phyloP scores from a whole-genome alignment of 345 rosid species.

The Geranium rotundifolium region DNA sequence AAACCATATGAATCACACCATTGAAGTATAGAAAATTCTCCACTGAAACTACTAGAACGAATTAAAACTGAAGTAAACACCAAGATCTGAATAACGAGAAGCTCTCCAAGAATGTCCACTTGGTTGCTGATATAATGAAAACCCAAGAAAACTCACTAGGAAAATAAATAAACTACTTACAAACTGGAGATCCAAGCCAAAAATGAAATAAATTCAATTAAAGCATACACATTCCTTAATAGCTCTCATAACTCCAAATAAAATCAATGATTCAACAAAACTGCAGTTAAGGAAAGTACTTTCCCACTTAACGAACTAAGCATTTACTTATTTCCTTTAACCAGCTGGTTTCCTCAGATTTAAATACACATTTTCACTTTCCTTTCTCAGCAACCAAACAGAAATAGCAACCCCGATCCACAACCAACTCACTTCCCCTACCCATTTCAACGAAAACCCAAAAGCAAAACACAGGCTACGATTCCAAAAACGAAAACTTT shows the following conservation, averaged over 20 bases:
- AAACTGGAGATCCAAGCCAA: neutral
- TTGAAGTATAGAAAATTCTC: constrained; percentile 18
- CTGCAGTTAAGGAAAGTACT: neutral
- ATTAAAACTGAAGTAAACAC: neutral
- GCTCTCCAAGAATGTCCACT: neutral
- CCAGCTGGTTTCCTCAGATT: neutral
- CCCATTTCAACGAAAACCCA: neutral
- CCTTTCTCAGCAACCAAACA: constrained; percentile 20
- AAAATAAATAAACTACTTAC: neutral
- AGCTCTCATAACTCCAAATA: neutral
- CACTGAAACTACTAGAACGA: constrained; percentile 9
- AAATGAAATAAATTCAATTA: neutral
- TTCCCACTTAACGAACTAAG: neutral
- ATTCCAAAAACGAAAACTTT: neutral
- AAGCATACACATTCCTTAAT: neutral
- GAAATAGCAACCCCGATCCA: neutral
- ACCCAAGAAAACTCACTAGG: neutral
- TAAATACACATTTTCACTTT: neutral
- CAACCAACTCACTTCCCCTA: neutral
- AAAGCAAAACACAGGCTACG: neutral
- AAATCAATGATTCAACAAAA: too few species aligned
- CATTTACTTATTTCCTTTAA: neutral
- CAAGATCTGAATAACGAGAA: neutral
- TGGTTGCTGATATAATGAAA: neutral
- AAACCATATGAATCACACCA: constrained; percentile 22